Conservation (phyloP, 1,284 basidiomycete species). For the Leccinum variabile region DNA sequence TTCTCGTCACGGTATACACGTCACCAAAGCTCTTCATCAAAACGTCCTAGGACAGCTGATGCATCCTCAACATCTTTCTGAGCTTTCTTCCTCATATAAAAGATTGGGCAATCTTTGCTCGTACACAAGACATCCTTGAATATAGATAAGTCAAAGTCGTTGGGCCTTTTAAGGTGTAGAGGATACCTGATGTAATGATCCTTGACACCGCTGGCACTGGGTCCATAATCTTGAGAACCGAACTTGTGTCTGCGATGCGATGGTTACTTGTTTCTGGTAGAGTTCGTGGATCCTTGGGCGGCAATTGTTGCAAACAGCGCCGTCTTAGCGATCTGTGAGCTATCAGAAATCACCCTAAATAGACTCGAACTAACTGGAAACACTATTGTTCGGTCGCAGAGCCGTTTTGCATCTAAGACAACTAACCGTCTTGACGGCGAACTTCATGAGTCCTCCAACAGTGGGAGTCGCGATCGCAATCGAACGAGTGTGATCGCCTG, state of each 20-base stretch:
- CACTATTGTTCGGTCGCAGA: slow-evolving; percentile 67
- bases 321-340: slow-evolving; percentile 50
- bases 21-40: slow-evolving; percentile 72
- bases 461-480: slow-evolving; percentile 95
- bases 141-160: slow-evolving; percentile 2
- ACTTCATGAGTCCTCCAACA: slow-evolving; percentile 94
- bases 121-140: slow-evolving; percentile 90
- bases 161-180: neutral
- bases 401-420: slow-evolving; percentile 94
- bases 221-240: slow-evolving; percentile 95
- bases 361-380: slow-evolving; percentile 55
- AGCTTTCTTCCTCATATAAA: slow-evolving; percentile 95
- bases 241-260: slow-evolving; percentile 79
- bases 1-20: neutral
- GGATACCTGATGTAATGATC: slow-evolving; percentile 66
- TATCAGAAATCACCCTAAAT: neutral
- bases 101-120: slow-evolving; percentile 97
- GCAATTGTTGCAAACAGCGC: slow-evolving; percentile 93
- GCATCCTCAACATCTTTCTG: slow-evolving; percentile 94
- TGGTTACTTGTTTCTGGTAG: slow-evolving; percentile 84
- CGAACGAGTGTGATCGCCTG: slow-evolving; percentile 90
- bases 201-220: slow-evolving; percentile 92
- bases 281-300: slow-evolving; percentile 80
- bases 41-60: slow-evolving; percentile 75
- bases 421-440: slow-evolving; percentile 90